phyloP scores from a whole-genome alignment of 495 filamentous ascomycete genomes.

The Staphylotrichum longicolle region DNA sequence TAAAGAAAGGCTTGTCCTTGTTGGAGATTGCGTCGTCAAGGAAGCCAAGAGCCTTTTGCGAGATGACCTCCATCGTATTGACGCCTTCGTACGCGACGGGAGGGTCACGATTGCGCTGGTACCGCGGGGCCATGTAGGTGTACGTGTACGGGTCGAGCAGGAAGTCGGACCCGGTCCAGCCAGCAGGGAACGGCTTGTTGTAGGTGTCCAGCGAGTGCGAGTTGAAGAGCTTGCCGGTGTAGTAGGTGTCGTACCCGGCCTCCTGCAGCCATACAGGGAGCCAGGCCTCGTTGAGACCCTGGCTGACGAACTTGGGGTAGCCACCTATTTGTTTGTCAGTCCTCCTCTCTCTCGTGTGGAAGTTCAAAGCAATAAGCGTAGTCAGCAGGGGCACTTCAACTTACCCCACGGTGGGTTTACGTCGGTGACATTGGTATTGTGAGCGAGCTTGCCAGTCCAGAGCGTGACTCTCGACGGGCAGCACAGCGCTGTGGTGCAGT shows the following conservation, averaged over 20 bases:
- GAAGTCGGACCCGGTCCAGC: slow-evolving; percentile 62
- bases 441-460: slow-evolving; percentile 65
- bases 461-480: slow-evolving; percentile 63
- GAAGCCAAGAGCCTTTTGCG: slow-evolving; percentile 60
- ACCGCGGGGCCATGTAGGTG: slow-evolving; percentile 64
- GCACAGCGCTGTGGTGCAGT: slow-evolving; percentile 61
- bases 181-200: slow-evolving; percentile 53
- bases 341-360: not conserved
- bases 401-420: slow-evolving; percentile 61
- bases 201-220: slow-evolving; percentile 59
- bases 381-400: not conserved
- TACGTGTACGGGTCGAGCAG: slow-evolving; percentile 72
- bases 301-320: slow-evolving; percentile 65
- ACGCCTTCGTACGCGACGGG: slow-evolving; percentile 57
- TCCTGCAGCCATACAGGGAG: slow-evolving; percentile 68
- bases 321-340: slow-evolving; percentile 47
- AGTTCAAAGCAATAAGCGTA: no score
- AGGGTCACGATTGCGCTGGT: slow-evolving; percentile 59
- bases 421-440: slow-evolving; percentile 76
- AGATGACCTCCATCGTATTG: slow-evolving; percentile 61
- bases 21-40: slow-evolving; percentile 58
- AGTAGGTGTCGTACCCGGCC: slow-evolving; percentile 68
- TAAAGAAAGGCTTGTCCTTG: slow-evolving; percentile 58
- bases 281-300: slow-evolving; percentile 64
- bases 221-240: slow-evolving; percentile 73